Base-by-base conservation (phyloP, 345 rosid species). In the Gossypium rotundifolium region DNA sequence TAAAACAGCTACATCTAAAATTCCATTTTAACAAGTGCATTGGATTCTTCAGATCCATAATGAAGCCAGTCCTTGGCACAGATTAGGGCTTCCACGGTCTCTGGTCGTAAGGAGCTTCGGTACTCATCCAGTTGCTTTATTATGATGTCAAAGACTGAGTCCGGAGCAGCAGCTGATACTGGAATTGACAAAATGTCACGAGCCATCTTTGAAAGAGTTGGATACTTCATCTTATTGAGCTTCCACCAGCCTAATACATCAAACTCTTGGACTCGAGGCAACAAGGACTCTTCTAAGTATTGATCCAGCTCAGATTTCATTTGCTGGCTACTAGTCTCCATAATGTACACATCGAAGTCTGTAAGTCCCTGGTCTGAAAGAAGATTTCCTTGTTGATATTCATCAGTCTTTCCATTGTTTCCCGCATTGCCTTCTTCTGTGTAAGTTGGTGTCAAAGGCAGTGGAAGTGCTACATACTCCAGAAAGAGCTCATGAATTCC, bases 181-280 rank as follows among this genome's bases (percentile, higher is more conserved):
- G 91, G 89, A 40, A 92, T 76, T 0, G 90, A 80, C 66, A 94
- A 84, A 11, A 94, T 84, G 81, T 92, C 98, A 3, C 98, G 86
- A 65, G 97, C 97, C 98, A 94, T 94, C 82, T 89, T 89, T 0
- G 91, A 86, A 62, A 94, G 89, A 5, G 89, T 92, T 0, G 98
- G 98, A 73, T 81, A 94, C 84, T 92, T 90, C 72, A 92, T 71
- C 83, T 85, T 90, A 84, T 94, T 88, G 83, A 83, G 85, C 81
- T 90, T 92, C 98, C 98, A 94, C 98, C 98, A 94, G 46, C 90
- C 89, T 29, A 90, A 75, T 25, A 94, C 91, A 78, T 94, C 91
- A 61, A 94, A 89, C 71, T 94, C 98, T n/a, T 84, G 91, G 48
- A 80, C 83, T 2, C 97, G 87, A 14, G 98, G 95, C 77, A 88